These are phyloP conservation scores for Neurospora sp. DNA, from an alignment of 495 filamentous ascomycete genomes.

Conservation along the genomic window DNA sequence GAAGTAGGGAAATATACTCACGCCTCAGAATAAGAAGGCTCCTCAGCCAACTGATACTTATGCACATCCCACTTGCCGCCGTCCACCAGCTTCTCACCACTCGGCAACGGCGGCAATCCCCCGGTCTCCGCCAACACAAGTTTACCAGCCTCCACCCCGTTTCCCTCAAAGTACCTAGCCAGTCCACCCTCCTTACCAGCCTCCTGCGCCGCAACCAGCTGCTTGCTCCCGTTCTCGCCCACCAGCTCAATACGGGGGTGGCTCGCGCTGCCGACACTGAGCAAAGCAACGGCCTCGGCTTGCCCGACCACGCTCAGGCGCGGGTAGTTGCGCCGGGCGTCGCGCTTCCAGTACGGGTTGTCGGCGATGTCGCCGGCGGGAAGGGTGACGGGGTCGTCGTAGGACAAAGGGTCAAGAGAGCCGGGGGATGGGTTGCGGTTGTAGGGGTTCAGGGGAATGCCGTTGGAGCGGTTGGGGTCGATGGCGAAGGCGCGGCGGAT, in stretches of 20 bases:
- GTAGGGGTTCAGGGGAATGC: constrained; percentile 85
- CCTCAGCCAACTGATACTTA: constrained; percentile 44
- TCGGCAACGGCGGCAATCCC: constrained; percentile 76
- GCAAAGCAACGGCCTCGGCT: constrained; percentile 72
- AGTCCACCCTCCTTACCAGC: constrained; percentile 62
- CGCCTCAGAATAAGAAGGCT: constrained; percentile 46
- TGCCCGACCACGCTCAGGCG: constrained; percentile 69
- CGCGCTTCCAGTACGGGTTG: constrained; percentile 97
- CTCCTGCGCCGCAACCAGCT: constrained; percentile 70
- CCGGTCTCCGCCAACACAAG: constrained; percentile 52
- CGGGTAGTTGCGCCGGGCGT: constrained; percentile 79
- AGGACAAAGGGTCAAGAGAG: constrained; percentile 59
- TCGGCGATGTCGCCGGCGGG: constrained; percentile 94
- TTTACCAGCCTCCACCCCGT: constrained; percentile 46
- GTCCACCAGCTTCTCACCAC: constrained; percentile 41
- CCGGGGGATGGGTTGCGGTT: constrained; percentile 86
- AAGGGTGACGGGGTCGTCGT: constrained; percentile 82
- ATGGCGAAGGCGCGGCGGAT: constrained; percentile 69
- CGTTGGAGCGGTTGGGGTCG: constrained; percentile 82
- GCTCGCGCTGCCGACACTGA: constrained; percentile 76
- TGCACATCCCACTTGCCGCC: constrained; percentile 39
- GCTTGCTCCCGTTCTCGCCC: constrained; percentile 73
- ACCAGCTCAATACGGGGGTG: constrained; percentile 71
- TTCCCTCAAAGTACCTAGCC: constrained; percentile 60
- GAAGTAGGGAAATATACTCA: constrained; percentile 28